phyloP scores from a whole-genome alignment of 192 early-diverging fungal genomes.

The Linnemannia schmuckeri region DNA sequence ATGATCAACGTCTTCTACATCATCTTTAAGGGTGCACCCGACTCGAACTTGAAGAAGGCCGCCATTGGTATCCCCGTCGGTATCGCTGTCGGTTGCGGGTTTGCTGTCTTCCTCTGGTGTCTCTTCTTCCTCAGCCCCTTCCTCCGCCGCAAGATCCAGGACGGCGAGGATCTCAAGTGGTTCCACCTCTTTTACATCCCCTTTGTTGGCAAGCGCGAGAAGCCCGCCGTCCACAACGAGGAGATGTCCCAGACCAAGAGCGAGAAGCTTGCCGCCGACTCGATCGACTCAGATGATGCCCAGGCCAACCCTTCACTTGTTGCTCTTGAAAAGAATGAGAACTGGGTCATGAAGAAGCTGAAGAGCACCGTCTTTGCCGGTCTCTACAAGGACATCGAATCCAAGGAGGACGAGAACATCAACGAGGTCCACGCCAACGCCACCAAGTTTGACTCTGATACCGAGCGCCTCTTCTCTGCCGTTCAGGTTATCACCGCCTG shows the following conservation, averaged over 20 bases:
- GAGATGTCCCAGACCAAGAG: not conserved
- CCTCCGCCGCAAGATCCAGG: slow-evolving; percentile 72
- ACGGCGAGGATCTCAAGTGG: slow-evolving; percentile 77
- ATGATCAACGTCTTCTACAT: slow-evolving; percentile 77
- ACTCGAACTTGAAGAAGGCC: slow-evolving; percentile 44
- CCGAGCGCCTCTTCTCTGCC: slow-evolving; percentile 88
- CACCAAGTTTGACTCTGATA: slow-evolving; percentile 77
- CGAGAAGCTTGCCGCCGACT: not conserved
- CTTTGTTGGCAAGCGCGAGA: slow-evolving; percentile 56
- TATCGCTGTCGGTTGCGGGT: slow-evolving; percentile 71
- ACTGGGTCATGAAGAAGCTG: not conserved
- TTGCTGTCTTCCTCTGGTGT: slow-evolving; percentile 62
- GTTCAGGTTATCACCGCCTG: slow-evolving; percentile 86
- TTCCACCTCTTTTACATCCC: slow-evolving; percentile 77
- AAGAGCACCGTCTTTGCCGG: slow-evolving; percentile 4
- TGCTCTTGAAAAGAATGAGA: not conserved
- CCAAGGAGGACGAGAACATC: slow-evolving; percentile 44
- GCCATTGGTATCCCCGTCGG: slow-evolving; percentile 66
- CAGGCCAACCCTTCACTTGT: slow-evolving; percentile 21
- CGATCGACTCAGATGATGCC: not conserved
- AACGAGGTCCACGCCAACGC: slow-evolving; percentile 71
- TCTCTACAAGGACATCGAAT: slow-evolving; percentile 21
- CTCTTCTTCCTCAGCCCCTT: slow-evolving; percentile 76
- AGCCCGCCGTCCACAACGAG: not conserved
- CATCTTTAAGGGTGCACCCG: slow-evolving; percentile 78